phyloP scores from a whole-genome alignment of 164 flowering plant species.

The Stephania japonica region DNA sequence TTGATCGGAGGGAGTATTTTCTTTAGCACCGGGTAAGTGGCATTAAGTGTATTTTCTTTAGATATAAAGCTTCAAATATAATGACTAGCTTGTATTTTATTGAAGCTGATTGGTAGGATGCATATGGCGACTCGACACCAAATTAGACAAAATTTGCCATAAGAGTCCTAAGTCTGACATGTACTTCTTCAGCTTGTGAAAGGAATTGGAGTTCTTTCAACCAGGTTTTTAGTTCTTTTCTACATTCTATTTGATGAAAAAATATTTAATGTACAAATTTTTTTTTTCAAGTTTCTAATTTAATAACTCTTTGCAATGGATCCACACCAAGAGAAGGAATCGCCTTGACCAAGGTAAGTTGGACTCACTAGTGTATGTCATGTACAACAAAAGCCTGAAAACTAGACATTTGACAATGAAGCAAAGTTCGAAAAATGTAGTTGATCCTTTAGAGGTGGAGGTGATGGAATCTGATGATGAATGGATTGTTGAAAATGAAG shows the following conservation, averaged over 20 bases:
- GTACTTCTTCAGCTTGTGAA: neutral
- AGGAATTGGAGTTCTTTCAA: too few species aligned
- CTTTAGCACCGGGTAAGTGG: too few species aligned
- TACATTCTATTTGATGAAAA: too few species aligned
- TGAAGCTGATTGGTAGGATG: neutral
- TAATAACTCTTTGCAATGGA: neutral
- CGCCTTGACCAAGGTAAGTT: neutral
- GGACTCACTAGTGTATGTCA: neutral
- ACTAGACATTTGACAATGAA: neutral
- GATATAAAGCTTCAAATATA: too few species aligned
- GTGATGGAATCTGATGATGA: neutral
- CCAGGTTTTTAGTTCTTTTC: neutral
- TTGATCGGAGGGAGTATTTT: too few species aligned
- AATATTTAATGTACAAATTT: too few species aligned
- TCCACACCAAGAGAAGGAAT: neutral
- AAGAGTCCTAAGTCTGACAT: neutral
- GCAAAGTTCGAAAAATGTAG: neutral
- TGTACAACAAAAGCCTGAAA: neutral
- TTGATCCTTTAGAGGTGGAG: neutral
- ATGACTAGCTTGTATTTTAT: too few species aligned
- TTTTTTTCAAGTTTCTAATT: too few species aligned
- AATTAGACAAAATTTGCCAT: neutral
- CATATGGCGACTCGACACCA: neutral
- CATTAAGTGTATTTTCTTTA: too few species aligned
- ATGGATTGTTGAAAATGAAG: neutral